phyloP scores from a whole-genome alignment of 2,329 filamentous ascomycete species.

The Penicillium rolfsii region DNA sequence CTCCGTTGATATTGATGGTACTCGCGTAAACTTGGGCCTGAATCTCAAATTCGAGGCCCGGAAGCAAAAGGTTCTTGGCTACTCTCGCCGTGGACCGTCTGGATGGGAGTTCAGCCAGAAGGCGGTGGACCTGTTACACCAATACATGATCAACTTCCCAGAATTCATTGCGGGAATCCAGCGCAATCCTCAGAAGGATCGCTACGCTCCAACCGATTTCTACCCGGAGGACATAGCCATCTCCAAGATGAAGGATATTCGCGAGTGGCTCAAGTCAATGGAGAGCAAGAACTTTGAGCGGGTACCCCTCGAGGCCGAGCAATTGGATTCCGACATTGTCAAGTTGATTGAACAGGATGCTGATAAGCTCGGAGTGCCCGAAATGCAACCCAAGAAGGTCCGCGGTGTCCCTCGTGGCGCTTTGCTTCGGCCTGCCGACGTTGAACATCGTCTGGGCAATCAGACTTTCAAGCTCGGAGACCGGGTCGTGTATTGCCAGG shows the following conservation, averaged over 20 bases:
- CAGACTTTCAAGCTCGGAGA: conserved; percentile 86
- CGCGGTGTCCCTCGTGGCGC: conserved; percentile 82
- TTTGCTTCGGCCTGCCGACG: conserved; percentile 89
- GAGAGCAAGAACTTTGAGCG: conserved; percentile 91
- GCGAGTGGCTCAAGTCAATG: conserved; percentile 86
- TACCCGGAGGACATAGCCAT: conserved; percentile 75
- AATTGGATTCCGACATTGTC: conserved; percentile 90
- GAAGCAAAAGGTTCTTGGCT: conserved; percentile 93
- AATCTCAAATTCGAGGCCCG: conserved; percentile 97
- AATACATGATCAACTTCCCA: conserved; percentile 93
- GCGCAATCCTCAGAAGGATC: conserved; percentile 80
- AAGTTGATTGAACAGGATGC: conserved; percentile 76
- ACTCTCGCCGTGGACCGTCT: conserved; percentile 80
- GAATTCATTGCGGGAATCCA: conserved; percentile 92
- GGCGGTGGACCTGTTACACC: conserved; percentile 76
- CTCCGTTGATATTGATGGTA: conserved; percentile 77
- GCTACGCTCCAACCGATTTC: conserved; percentile 82
- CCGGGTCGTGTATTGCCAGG: conserved; percentile 87
- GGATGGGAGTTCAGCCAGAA: conserved; percentile 96
- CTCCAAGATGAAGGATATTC: conserved; percentile 87
- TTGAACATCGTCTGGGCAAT: conserved; percentile 86
- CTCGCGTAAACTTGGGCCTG: conserved; percentile 85
- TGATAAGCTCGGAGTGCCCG: conserved; percentile 62
- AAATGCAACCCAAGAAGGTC: conserved; percentile 68
- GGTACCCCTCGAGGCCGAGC: conserved; percentile 94